A percentile compares a stretch with the other conserved stretches of the same genome.
These are phyloP conservation scores for Neotropicomus parvogracilis DNA, from an alignment of 1,284 basidiomycete genomes.

Conservation along the genomic window DNA sequence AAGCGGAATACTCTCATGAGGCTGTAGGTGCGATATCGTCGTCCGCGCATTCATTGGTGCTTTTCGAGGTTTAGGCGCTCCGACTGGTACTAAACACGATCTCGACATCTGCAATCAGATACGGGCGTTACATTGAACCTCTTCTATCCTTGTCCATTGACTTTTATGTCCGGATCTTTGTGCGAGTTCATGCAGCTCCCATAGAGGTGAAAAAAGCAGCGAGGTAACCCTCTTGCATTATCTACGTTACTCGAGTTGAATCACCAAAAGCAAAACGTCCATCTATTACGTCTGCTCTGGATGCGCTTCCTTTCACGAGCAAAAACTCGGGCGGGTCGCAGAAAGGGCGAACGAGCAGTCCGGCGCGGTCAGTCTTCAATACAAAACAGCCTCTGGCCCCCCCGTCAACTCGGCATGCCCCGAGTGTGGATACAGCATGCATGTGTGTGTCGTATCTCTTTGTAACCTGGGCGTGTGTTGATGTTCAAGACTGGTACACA, in stretches of 20 bases:
- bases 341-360: slow-evolving; percentile 55
- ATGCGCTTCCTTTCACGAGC: slow-evolving; percentile 78
- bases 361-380: slow-evolving; percentile 54
- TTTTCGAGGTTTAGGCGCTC: slow-evolving; percentile 58
- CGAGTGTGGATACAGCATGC: slow-evolving; percentile 76
- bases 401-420: slow-evolving; percentile 65
- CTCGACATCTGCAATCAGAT: slow-evolving; percentile 84
- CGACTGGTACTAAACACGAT: slow-evolving; percentile 86
- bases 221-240: slow-evolving; percentile 48
- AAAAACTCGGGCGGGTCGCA: slow-evolving; percentile 70
- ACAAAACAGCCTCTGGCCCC: slow-evolving; percentile 76
- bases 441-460: slow-evolving; percentile 47
- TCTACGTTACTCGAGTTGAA: slow-evolving; percentile 2
- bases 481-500: slow-evolving; percentile 26
- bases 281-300: slow-evolving; percentile 78
- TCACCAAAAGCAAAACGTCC: slow-evolving; percentile 65
- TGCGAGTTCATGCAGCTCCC: slow-evolving; percentile 73
- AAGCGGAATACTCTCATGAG: slow-evolving; percentile 94
- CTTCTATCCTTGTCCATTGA: slow-evolving; percentile 94
- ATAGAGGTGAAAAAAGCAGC: slow-evolving; percentile 85
- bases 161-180: slow-evolving; percentile 94
- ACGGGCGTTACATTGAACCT: slow-evolving; percentile 90
- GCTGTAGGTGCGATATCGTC: slow-evolving; percentile 48
- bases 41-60: slow-evolving; percentile 2
- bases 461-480: background rate